These are phyloP conservation scores for Naganishia randhawae DNA, from an alignment of 768 basidiomycete genomes.

Conservation along the genomic window DNA sequence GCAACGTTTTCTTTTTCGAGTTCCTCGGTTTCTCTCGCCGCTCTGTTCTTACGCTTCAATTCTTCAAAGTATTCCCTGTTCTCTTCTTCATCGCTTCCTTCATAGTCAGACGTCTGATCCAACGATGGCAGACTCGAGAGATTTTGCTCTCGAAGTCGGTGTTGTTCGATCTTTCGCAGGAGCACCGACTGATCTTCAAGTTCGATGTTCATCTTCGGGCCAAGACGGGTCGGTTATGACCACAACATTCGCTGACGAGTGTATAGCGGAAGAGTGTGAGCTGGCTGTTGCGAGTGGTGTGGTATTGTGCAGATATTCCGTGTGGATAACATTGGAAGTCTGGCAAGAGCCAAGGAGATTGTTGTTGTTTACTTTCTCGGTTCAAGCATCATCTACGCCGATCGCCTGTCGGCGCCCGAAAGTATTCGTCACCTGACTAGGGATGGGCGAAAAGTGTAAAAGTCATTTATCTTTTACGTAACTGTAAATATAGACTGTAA, in stretches of 20 bases:
- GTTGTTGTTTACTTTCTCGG: not conserved
- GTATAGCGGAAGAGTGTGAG: not conserved
- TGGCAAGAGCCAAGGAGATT: not conserved
- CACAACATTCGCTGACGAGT: not conserved
- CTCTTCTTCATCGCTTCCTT: slow-evolving; percentile 19
- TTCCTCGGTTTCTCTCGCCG: not conserved
- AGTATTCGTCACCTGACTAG: not conserved
- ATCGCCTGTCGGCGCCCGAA: slow-evolving; percentile 13
- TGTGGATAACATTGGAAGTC: too few species aligned
- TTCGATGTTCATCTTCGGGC: slow-evolving; percentile 21
- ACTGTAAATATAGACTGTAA: too few species aligned
- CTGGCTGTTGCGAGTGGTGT: not conserved
- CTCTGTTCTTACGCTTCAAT: slow-evolving; percentile 2
- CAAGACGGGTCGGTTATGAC: not conserved
- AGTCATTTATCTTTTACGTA: too few species aligned
- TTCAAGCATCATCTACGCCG: slow-evolving; percentile 11
- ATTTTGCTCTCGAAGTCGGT: slow-evolving; percentile 22
- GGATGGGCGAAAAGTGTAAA: too few species aligned
- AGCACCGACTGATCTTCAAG: slow-evolving; percentile 25
- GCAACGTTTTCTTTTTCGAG: slow-evolving; percentile 1
- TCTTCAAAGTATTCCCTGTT: slow-evolving; percentile 1
- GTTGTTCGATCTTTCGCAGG: slow-evolving; percentile 16
- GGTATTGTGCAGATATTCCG: not conserved
- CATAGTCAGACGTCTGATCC: slow-evolving; percentile 20
- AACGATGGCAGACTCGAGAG: slow-evolving; percentile 13